Evolutionary conservation across 108 stramenopile species (phyloP).

Genomic region (Pinguiococcus pyrenoidosus): DNA sequence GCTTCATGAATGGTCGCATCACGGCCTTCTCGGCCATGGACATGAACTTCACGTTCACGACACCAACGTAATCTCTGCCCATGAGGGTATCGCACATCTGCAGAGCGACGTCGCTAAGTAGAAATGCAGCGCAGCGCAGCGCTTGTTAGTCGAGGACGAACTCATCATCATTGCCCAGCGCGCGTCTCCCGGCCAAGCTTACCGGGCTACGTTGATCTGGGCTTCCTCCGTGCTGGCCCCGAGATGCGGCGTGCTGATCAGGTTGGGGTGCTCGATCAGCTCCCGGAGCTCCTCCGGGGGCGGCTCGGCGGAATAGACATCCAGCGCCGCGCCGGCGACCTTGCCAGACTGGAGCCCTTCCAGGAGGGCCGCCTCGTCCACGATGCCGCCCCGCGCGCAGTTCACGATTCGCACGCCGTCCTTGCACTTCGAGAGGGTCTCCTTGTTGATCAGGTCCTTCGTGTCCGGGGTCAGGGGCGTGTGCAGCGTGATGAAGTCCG

Average conservation of each 20-base stretch:
- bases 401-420: constrained; percentile 35
- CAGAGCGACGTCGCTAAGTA: constrained; percentile 28
- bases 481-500: constrained; percentile 39
- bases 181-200: too few relatives aligned
- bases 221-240: constrained; percentile 39
- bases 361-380: constrained; percentile 26
- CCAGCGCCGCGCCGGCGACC: constrained; percentile 31
- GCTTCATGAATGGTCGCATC: background rate
- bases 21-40: constrained; percentile 20
- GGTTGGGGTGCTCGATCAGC: constrained; percentile 29
- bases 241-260: constrained; percentile 35
- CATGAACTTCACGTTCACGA: constrained; percentile 37
- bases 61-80: constrained; percentile 32
- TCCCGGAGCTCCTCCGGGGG: constrained; percentile 11
- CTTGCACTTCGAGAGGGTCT: constrained; percentile 25
- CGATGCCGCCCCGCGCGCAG: constrained; percentile 37
- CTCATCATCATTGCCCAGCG: too few relatives aligned
- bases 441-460: constrained; percentile 26
- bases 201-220: constrained; percentile 36
- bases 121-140: too few relatives aligned
- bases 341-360: constrained; percentile 25
- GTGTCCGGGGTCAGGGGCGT: constrained; percentile 39
- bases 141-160: too few relatives aligned
- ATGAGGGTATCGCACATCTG: constrained; percentile 42
- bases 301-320: constrained; percentile 35